These are phyloP conservation scores for Ceratobasidium sp. DNA, from an alignment of 1,284 basidiomycete species.

Conservation along the genomic window DNA sequence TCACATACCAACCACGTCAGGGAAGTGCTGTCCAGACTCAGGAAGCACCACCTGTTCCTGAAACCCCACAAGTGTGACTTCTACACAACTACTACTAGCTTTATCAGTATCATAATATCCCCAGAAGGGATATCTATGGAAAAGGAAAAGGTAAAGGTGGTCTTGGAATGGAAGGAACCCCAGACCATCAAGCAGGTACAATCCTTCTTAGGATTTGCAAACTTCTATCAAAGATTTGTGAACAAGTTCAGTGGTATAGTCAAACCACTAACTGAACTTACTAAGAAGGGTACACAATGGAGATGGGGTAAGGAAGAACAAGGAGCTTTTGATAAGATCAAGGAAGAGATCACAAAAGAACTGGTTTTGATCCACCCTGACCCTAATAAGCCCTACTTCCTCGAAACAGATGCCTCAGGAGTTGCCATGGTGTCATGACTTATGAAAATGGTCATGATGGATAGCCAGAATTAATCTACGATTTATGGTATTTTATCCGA, in stretches of 20 bases:
- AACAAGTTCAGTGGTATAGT: constrained; percentile 49
- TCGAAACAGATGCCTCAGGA: no score
- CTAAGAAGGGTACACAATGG: constrained; percentile 45
- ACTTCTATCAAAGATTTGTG: no score
- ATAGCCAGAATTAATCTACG: no score
- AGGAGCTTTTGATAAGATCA: constrained; percentile 49
- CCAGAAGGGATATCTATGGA: constrained; percentile 46
- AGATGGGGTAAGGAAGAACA: constrained; percentile 41
- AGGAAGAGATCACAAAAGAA: constrained; percentile 38
- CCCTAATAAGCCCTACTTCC: not conserved
- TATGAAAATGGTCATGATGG: no score
- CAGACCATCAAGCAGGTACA: constrained; percentile 47
- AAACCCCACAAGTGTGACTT: no score
- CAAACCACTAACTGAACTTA: constrained; percentile 47
- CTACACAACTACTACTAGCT: not conserved
- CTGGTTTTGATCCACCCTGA: constrained; percentile 15
- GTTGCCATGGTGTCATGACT: no score
- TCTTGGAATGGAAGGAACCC: constrained; percentile 50
- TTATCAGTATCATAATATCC: not conserved
- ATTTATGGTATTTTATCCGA: no score
- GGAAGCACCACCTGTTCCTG: no score
- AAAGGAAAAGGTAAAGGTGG: constrained; percentile 48
- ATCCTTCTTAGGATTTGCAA: no score
- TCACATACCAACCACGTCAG: no score
- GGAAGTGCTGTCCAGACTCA: no score